Evolutionary conservation across 2,329 filamentous ascomycete genomes (phyloP).

Genomic region (Allantophomopsis lycopodina): DNA sequence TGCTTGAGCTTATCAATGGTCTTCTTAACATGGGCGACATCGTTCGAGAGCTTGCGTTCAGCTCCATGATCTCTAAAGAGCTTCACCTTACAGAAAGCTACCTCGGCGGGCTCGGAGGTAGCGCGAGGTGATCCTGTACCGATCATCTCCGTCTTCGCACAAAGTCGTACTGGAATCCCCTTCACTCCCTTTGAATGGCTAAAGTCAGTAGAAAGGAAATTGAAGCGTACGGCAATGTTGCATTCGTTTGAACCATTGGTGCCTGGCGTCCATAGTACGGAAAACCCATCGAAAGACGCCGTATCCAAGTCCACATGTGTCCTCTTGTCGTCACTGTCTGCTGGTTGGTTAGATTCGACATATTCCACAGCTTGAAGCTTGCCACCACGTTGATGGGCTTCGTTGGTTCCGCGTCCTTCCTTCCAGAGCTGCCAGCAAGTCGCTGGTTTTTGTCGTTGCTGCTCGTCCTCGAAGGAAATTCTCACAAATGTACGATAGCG

Average conservation of each 20-base stretch:
- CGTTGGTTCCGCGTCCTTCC: conserved; percentile 87
- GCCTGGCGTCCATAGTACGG: conserved; percentile 73
- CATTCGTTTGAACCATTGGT: conserved; percentile 59
- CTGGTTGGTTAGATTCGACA: conserved; percentile 52
- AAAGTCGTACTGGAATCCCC: conserved; percentile 86
- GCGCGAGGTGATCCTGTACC: conserved; percentile 33
- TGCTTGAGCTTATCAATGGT: conserved; percentile 93
- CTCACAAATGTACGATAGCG: conserved; percentile 84
- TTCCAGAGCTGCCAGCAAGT: conserved; percentile 91
- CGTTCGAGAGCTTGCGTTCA: conserved; percentile 88
- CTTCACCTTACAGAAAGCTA: conserved; percentile 94
- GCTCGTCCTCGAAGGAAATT: conserved; percentile 94
- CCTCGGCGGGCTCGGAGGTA: conserved; percentile 43
- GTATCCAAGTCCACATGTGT: conserved; percentile 58
- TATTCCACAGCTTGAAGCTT: conserved; percentile 92
- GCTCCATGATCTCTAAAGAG: conserved; percentile 93
- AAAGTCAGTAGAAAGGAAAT: conserved; percentile 96
- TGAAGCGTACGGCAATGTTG: conserved; percentile 85
- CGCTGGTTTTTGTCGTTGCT: conserved; percentile 72
- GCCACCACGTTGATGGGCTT: conserved; percentile 85
- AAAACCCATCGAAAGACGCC: conserved; percentile 88
- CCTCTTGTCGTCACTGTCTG: conserved; percentile 49
- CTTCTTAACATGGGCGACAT: conserved; percentile 89
- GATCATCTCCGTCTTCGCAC: conserved; percentile 72
- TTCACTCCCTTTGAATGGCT: conserved; percentile 98